phyloP scores from a whole-genome alignment of 2,329 filamentous ascomycete genomes.

The Colletotrichum spinosum region DNA sequence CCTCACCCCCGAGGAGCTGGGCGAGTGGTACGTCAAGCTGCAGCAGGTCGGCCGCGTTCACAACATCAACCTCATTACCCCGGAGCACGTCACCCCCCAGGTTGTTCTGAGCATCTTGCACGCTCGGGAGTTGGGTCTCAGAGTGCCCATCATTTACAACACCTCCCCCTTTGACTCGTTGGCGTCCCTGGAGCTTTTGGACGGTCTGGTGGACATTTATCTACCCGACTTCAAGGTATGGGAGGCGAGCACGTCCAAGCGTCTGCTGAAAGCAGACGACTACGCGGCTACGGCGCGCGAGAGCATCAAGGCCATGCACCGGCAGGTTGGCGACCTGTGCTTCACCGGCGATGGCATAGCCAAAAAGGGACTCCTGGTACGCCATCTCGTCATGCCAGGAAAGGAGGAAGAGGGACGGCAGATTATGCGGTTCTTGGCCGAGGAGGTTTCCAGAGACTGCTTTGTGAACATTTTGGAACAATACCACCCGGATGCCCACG shows the following conservation, averaged over 20 bases:
- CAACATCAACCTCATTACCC: conserved; percentile 90
- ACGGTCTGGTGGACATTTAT: conserved; percentile 87
- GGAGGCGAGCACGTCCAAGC: conserved; percentile 72
- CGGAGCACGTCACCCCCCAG: conserved; percentile 88
- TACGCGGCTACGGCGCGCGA: conserved; percentile 79
- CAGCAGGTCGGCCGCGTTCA: conserved; percentile 85
- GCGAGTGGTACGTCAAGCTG: conserved; percentile 85
- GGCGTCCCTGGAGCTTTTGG: conserved; percentile 77
- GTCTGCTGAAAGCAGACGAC: conserved; percentile 82
- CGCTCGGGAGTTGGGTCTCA: conserved; percentile 76
- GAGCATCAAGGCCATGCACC: conserved; percentile 83
- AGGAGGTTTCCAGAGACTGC: conserved; percentile 77
- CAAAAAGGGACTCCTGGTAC: conserved; percentile 78
- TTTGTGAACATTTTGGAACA: conserved; percentile 94
- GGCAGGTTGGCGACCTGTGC: conserved; percentile 84
- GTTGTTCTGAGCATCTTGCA: conserved; percentile 81
- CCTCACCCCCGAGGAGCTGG: conserved; percentile 81
- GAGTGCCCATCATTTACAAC: conserved; percentile 84
- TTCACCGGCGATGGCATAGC: conserved; percentile 86
- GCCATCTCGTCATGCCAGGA: conserved; percentile 89
- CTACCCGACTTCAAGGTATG: conserved; percentile 91
- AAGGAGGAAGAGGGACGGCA: conserved; percentile 77
- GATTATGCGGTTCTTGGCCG: conserved; percentile 82
- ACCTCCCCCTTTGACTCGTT: conserved; percentile 84
- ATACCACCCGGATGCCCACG: conserved; percentile 83